Conservation (phyloP, 2,329 filamentous ascomycete genomes). For the Exophiala oligosperma region DNA sequence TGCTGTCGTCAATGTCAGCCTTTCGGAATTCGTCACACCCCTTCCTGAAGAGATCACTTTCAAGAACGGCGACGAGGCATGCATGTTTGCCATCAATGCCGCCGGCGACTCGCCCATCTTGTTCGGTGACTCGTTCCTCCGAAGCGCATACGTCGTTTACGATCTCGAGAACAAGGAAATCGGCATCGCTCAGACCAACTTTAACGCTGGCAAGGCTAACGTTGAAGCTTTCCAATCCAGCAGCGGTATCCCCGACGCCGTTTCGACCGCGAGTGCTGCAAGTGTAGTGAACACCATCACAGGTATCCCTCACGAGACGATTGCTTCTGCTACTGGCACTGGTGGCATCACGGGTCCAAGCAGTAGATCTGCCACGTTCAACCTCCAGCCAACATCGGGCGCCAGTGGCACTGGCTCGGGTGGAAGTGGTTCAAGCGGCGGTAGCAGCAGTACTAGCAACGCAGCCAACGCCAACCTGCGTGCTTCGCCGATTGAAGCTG, state of each 20-base stretch:
- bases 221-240: conserved; percentile 20
- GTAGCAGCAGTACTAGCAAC: conserved; percentile 1
- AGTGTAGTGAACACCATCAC: conserved; percentile 32
- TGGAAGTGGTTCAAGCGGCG: conserved; percentile 4
- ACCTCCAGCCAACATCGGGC: conserved; percentile 12
- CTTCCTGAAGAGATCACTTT: conserved; percentile 51
- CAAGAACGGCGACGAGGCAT: conserved; percentile 56
- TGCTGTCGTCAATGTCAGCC: conserved; percentile 35
- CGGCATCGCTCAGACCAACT: conserved; percentile 65
- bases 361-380: conserved; percentile 24
- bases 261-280: conserved; percentile 22
- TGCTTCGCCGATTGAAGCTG: conserved; percentile 6
- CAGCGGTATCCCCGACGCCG: conserved; percentile 22
- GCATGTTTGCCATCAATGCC: conserved; percentile 67
- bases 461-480: conserved; percentile 19
- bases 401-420: background rate
- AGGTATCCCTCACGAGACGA: conserved; percentile 24
- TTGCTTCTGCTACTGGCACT: conserved; percentile 17
- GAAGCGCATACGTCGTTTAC: conserved; percentile 74
- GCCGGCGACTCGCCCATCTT: conserved; percentile 58
- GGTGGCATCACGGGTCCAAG: conserved; percentile 14
- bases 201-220: conserved; percentile 14
- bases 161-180: conserved; percentile 72
- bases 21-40: conserved; percentile 62
- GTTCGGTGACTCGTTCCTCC: conserved; percentile 72